phyloP scores from a whole-genome alignment of 2,329 filamentous ascomycete species.

The Aspergillus awamori region DNA sequence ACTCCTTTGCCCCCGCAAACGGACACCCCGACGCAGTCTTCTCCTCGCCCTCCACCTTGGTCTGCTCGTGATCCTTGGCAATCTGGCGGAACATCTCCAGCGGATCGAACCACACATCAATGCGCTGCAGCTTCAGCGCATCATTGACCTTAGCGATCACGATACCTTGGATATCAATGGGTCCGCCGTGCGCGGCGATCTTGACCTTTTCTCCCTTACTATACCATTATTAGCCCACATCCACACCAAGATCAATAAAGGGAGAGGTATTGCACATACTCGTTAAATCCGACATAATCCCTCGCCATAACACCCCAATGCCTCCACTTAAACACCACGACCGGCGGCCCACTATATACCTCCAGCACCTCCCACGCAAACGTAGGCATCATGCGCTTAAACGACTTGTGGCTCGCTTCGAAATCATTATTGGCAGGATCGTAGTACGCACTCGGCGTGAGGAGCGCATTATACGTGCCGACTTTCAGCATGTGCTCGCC shows the following conservation, averaged over 20 bases:
- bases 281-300: slow-evolving; percentile 66
- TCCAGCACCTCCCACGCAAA: slow-evolving; percentile 73
- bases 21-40: slow-evolving; percentile 10
- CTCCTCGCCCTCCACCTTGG: neutral
- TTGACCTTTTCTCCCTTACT: slow-evolving; percentile 66
- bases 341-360: slow-evolving; percentile 66
- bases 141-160: slow-evolving; percentile 65
- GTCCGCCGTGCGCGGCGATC: slow-evolving; percentile 62
- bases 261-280: slow-evolving; percentile 48
- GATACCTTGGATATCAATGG: slow-evolving; percentile 66
- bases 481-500: slow-evolving; percentile 68
- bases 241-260: too few relatives aligned
- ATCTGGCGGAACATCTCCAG: slow-evolving; percentile 70
- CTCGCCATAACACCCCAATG: slow-evolving; percentile 70
- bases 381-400: slow-evolving; percentile 73
- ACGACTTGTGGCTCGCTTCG: slow-evolving; percentile 67
- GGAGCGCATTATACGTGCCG: slow-evolving; percentile 71
- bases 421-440: slow-evolving; percentile 65
- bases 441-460: slow-evolving; percentile 66
- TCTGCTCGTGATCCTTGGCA: slow-evolving; percentile 24
- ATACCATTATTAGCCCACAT: neutral
- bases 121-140: slow-evolving; percentile 58
- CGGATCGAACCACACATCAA: slow-evolving; percentile 69
- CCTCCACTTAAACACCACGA: slow-evolving; percentile 66
- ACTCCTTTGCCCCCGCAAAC: slow-evolving; percentile 8